A percentile compares a stretch with the other conserved stretches of the same genome.
These are phyloP conservation scores for Exophiala sp. DNA, from an alignment of 2,329 filamentous ascomycete species.

Conservation along the genomic window DNA sequence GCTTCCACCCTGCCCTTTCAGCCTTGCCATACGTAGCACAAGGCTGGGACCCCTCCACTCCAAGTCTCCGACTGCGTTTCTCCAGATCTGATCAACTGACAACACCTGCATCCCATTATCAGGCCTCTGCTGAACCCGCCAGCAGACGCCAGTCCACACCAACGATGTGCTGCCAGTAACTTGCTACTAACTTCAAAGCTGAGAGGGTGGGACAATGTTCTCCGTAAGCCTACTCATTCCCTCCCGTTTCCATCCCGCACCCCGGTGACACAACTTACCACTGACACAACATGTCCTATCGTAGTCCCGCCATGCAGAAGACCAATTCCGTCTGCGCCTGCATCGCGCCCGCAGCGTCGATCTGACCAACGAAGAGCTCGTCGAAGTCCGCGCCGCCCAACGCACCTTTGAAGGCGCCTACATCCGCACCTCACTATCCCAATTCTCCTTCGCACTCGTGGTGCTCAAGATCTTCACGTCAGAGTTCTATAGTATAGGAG, in stretches of 20 bases:
- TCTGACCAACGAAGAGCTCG: conserved; percentile 77
- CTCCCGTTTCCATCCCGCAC: not conserved
- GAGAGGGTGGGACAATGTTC: not conserved
- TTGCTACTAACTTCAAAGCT: not conserved
- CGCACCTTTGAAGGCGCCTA: conserved; percentile 97
- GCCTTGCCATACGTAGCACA: too few species aligned
- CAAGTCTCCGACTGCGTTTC: too few species aligned
- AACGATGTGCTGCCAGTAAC: not conserved
- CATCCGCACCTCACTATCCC: conserved; percentile 86
- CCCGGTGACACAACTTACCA: too few species aligned
- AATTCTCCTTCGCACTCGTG: conserved; percentile 92
- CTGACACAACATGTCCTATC: not conserved
- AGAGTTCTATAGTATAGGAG: conserved; percentile 97
- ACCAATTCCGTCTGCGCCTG: conserved; percentile 72
- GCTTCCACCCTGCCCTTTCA: too few species aligned
- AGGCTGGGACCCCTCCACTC: too few species aligned
- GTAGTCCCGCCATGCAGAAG: conserved; percentile 57
- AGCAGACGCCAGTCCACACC: too few species aligned
- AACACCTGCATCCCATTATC: too few species aligned
- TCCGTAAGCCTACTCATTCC: not conserved
- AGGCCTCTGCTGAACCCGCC: too few species aligned
- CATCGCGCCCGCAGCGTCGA: conserved; percentile 82
- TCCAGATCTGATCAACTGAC: too few species aligned
- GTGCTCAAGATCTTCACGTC: conserved; percentile 95
- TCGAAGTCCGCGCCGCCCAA: conserved; percentile 91